These are phyloP conservation scores for Botryotinia globosa DNA, from an alignment of 2,329 filamentous ascomycete genomes.

Conservation along the genomic window DNA sequence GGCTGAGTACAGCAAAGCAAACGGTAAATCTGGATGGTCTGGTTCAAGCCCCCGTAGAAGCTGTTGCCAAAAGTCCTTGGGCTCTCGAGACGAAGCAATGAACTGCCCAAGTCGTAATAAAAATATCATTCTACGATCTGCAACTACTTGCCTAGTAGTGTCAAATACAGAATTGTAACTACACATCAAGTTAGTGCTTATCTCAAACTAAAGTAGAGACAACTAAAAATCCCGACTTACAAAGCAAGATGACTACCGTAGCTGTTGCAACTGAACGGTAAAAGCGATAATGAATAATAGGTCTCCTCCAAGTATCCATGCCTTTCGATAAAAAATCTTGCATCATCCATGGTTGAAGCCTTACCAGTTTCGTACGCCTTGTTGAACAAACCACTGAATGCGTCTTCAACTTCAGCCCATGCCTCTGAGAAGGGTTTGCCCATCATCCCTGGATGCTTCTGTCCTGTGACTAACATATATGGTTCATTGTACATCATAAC, in stretches of 20 bases:
- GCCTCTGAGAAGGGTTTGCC: slow-evolving; percentile 42
- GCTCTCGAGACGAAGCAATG: slow-evolving; percentile 67
- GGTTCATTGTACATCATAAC: slow-evolving; percentile 71
- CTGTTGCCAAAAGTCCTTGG: slow-evolving; percentile 69
- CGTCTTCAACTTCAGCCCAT: slow-evolving; percentile 41
- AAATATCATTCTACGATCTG: slow-evolving; percentile 73
- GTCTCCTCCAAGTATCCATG: slow-evolving; percentile 42
- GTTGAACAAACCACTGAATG: slow-evolving; percentile 36
- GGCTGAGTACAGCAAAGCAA: slow-evolving; percentile 73
- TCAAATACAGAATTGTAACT: slow-evolving; percentile 68
- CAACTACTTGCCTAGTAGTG: slow-evolving; percentile 72
- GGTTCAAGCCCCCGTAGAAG: slow-evolving; percentile 65
- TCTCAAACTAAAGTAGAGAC: not conserved
- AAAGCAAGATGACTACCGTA: slow-evolving; percentile 26
- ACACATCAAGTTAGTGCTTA: not conserved
- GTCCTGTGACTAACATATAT: slow-evolving; percentile 66
- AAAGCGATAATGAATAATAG: slow-evolving; percentile 36
- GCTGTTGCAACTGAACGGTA: slow-evolving; percentile 26
- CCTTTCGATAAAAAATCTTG: slow-evolving; percentile 37
- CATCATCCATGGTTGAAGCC: slow-evolving; percentile 32
- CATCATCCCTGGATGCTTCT: slow-evolving; percentile 75
- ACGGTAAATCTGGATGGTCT: slow-evolving; percentile 72
- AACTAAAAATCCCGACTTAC: slow-evolving; percentile 21
- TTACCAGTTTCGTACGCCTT: slow-evolving; percentile 34
- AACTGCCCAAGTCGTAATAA: slow-evolving; percentile 72